These are phyloP conservation scores for Endocalyx cinctus DNA, from an alignment of 2,329 filamentous ascomycete genomes.

Conservation along the genomic window DNA sequence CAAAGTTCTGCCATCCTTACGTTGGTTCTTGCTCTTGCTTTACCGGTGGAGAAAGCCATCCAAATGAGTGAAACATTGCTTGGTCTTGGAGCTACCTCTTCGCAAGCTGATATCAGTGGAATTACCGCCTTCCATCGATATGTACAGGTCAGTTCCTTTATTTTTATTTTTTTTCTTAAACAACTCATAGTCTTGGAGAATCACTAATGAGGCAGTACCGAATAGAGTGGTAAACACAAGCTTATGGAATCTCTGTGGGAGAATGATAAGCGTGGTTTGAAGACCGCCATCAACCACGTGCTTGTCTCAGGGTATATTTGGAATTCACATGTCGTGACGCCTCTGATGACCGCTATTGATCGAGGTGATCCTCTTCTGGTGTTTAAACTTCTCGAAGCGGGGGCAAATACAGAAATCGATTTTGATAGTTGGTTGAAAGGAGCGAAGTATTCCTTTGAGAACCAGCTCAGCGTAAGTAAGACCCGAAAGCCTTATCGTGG, in stretches of 20 bases:
- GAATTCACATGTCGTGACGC: constrained; percentile 34
- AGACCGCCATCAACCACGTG: constrained; percentile 64
- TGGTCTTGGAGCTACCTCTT: constrained; percentile 64
- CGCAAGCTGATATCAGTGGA: constrained; percentile 64
- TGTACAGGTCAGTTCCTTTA: constrained; percentile 33
- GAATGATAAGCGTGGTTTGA: constrained; percentile 55
- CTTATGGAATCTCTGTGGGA: constrained; percentile 47
- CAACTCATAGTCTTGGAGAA: too few relatives aligned
- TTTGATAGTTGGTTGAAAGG: constrained; percentile 62
- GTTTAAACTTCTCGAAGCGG: constrained; percentile 57
- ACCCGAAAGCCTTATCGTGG: too few relatives aligned
- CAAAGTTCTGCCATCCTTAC: constrained; percentile 62
- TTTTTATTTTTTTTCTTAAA: too few relatives aligned
- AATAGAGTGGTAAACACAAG: constrained; percentile 36
- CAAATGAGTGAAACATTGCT: constrained; percentile 63
- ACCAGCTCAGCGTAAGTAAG: constrained; percentile 28
- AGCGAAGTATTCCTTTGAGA: constrained; percentile 39
- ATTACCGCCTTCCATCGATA: constrained; percentile 64
- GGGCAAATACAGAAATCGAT: constrained; percentile 55
- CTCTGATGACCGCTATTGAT: constrained; percentile 56
- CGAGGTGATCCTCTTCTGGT: constrained; percentile 48
- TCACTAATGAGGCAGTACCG: too few relatives aligned
- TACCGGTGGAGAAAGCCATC: constrained; percentile 59
- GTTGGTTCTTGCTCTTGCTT: constrained; percentile 60
- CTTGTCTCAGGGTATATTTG: constrained; percentile 34